Percentiles rank a stretch among this genome's conserved stretches.
phyloP scores from a whole-genome alignment of 169 alveolate genomes.

The Babesia ovis region DNA sequence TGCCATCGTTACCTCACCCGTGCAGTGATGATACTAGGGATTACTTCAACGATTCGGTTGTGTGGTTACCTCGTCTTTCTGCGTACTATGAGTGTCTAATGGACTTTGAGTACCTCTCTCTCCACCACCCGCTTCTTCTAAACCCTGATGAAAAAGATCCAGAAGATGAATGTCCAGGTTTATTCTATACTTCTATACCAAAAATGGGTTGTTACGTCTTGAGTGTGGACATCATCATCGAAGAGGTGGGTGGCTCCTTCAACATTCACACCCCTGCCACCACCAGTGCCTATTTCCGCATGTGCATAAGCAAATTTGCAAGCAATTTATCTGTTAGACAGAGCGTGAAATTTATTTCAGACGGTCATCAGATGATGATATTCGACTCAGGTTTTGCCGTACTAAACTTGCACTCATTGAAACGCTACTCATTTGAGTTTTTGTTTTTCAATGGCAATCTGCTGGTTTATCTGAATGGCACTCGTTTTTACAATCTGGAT shows the following conservation, averaged over 20 bases:
- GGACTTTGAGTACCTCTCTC: conserved; percentile 48
- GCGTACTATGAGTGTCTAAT: conserved; percentile 30
- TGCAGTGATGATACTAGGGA: not conserved
- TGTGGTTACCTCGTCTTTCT: conserved; percentile 28
- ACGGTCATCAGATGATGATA: conserved; percentile 50
- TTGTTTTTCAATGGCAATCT: conserved; percentile 24
- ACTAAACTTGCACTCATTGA: conserved; percentile 18
- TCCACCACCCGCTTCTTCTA: conserved; percentile 53
- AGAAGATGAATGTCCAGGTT: not conserved
- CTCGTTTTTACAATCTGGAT: conserved; percentile 12
- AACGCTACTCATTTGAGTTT: conserved; percentile 27
- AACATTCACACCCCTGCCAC: conserved; percentile 19
- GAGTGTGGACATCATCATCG: conserved; percentile 41
- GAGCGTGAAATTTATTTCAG: conserved; percentile 13
- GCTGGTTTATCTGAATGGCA: conserved; percentile 34
- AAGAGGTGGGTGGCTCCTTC: not conserved
- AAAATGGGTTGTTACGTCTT: conserved; percentile 45
- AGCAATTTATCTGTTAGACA: not conserved
- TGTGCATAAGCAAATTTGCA: not conserved
- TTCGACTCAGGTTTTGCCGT: conserved; percentile 28
- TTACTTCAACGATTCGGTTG: not conserved
- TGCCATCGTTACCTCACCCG: conserved; percentile 14
- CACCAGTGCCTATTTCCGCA: conserved; percentile 7
- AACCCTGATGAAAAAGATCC: not conserved
- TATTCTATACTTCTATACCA: conserved; percentile 28